Evolutionary conservation across 257 asterid genomes (phyloP).

Genomic region (Solanum phureja): DNA sequence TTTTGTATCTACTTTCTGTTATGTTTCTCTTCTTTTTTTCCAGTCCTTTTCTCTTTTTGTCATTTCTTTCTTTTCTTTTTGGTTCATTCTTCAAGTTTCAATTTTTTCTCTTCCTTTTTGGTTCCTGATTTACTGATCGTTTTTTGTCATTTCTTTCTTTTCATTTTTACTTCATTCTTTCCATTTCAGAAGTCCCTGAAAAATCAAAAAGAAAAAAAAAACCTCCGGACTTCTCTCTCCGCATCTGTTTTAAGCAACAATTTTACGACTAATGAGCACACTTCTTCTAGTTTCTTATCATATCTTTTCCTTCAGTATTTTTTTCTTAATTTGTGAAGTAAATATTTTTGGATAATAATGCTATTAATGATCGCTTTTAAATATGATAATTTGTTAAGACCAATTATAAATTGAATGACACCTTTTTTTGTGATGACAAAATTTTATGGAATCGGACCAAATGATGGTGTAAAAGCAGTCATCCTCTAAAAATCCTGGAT

Average conservation of each 20-base stretch:
- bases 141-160: background rate
- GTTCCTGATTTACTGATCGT: background rate
- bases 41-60: background rate
- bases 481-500: background rate
- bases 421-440: background rate
- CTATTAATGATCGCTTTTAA: background rate
- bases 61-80: background rate
- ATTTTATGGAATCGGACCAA: background rate
- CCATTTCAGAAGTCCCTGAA: background rate
- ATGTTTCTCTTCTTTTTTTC: background rate
- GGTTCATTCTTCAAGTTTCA: background rate
- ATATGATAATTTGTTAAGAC: background rate
- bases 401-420: background rate
- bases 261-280: background rate
- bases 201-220: background rate
- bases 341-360: background rate
- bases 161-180: background rate
- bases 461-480: background rate
- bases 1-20: background rate
- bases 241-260: background rate
- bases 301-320: background rate
- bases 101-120: background rate
- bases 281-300: background rate
- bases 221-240: background rate
- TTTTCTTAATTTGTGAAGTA: background rate